Base-by-base conservation (phyloP, 177 flowering plant genomes). In the Vitis hybrid region DNA sequence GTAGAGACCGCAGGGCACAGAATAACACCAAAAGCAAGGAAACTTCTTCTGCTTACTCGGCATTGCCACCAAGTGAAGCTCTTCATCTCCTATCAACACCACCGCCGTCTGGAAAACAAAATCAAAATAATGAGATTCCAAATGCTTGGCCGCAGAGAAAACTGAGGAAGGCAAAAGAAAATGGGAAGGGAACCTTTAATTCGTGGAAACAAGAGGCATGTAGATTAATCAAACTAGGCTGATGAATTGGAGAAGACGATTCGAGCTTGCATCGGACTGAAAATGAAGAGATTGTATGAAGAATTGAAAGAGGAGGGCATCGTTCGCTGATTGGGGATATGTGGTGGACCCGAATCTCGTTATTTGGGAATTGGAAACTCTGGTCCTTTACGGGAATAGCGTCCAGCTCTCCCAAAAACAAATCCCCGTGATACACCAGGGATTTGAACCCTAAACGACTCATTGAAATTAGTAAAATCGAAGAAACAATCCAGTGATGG, bases 61-160 rank as follows among this genome's bases (percentile, higher is more conserved):
- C 99, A 96, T 93, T 77, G 99, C 97, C 71, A 96, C 97, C 74
- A 96, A 80, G 76, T 96, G 98, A 32, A 93, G 56, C 77, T 96
- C 99, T 70, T 92, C 94, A 9, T 79, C 83, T n/a, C 91, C 94
- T 18, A 86, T 60, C 54, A 89, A 5, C 23, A 87, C 97, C 11
- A 93, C 92, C 4, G 99, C 99, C 10, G 99, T 93, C 98, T 95
- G 78, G 6, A 71, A 54, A 62, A 2, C 56, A 65, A 73, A 66
- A 65, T 9, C 45, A 50, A 48, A 73, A 34, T 45, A 56, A 58
- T 14, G n/a, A 57, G 21, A 52, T 56, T 54, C 50, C 63, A 18
- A 52, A 49, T 48, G 23, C 14, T 57, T 52, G 2, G 26, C 23
- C 59, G 3, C 19, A 18, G 52, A 13, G 2, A 67, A 34, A 8